A percentile compares a stretch with the other conserved stretches of the same genome.
Conservation (phyloP, 371 early-diverging fungal genomes). For the Scutellospora calospora region DNA sequence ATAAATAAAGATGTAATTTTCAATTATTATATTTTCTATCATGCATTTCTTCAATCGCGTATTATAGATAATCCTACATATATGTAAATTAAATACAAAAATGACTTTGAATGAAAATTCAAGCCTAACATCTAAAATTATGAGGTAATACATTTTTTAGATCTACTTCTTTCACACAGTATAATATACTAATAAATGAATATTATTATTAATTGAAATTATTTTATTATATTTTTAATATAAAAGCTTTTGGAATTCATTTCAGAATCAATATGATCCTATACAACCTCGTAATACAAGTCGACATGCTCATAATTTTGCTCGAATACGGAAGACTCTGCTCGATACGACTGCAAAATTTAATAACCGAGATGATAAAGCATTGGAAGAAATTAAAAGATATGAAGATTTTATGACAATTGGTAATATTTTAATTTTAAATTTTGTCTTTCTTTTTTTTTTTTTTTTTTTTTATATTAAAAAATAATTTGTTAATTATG, state of each 20-base stretch:
- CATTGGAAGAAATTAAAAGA: constrained; percentile 66
- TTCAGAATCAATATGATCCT: constrained; percentile 12
- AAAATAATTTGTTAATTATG: background rate
- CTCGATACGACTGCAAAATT: background rate
- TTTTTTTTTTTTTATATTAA: too few species aligned
- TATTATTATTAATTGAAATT: background rate
- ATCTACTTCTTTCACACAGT: too few species aligned
- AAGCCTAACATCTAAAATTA: too few species aligned
- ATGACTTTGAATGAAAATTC: too few species aligned
- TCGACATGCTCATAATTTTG: background rate
- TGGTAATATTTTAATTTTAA: constrained; percentile 52
- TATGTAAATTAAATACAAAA: too few species aligned
- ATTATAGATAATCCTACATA: too few species aligned
- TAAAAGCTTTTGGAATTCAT: constrained; percentile 18
- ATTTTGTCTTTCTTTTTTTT: background rate
- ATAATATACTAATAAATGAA: too few species aligned
- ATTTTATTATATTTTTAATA: background rate
- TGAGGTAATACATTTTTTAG: too few species aligned
- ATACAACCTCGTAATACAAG: background rate
- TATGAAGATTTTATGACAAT: constrained; percentile 90
- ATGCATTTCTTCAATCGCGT: too few species aligned
- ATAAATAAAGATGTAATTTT: too few species aligned
- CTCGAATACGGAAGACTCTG: background rate
- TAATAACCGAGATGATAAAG: constrained; percentile 56
- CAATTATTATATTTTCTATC: too few species aligned